These are phyloP conservation scores for Diplodia scrobiculata DNA, from an alignment of 2,329 filamentous ascomycete species.

Conservation along the genomic window DNA sequence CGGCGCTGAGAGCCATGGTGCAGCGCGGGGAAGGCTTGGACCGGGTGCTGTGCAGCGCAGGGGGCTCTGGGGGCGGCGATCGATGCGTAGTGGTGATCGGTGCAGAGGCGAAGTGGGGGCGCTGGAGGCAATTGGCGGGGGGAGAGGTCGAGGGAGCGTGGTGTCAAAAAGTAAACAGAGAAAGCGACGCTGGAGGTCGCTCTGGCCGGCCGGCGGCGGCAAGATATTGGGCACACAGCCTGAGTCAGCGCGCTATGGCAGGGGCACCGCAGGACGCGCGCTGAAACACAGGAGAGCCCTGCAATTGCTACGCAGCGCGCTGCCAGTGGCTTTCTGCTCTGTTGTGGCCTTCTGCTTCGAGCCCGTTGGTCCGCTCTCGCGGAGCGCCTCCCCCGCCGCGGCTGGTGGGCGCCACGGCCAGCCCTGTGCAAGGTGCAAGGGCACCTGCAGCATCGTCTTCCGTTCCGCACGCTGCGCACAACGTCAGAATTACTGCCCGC, in stretches of 20 bases:
- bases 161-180: constrained; percentile 16
- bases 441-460: neutral
- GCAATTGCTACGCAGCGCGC: constrained; percentile 10
- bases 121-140: constrained; percentile 2
- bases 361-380: constrained; percentile 12
- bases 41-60: constrained; percentile 1
- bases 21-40: constrained; percentile 18
- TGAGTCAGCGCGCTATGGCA: constrained; percentile 20
- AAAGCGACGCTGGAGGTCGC: neutral
- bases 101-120: constrained; percentile 24
- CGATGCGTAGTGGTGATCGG: constrained; percentile 22
- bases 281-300: constrained; percentile 26
- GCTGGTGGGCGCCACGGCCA: neutral
- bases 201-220: constrained; percentile 16
- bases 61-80: constrained; percentile 3
- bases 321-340: constrained; percentile 20
- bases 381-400: constrained; percentile 5
- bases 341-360: constrained; percentile 25
- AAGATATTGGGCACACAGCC: constrained; percentile 25
- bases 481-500: neutral
- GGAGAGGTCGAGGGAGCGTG: constrained; percentile 4
- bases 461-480: neutral
- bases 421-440: constrained; percentile 2
- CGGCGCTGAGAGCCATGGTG: constrained; percentile 45
- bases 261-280: constrained; percentile 16